phyloP scores from a whole-genome alignment of 1,284 basidiomycete genomes.

The Leccinum pallidistipes region DNA sequence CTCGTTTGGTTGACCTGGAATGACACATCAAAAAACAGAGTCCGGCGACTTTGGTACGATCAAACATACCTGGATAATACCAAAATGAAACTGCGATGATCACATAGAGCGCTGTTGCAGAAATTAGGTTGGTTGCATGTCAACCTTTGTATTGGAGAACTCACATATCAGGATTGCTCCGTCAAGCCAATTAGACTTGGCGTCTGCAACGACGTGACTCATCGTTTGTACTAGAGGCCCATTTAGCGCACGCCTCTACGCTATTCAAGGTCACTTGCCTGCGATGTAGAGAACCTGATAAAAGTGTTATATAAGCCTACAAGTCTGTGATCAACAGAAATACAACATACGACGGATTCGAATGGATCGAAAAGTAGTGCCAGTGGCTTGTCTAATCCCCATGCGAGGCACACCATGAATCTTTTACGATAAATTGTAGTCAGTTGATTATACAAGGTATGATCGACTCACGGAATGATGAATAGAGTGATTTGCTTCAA shows the following conservation, averaged over 20 bases:
- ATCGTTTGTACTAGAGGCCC: slow-evolving; percentile 62
- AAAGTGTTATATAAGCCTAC: slow-evolving; percentile 23
- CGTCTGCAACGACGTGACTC: slow-evolving; percentile 80
- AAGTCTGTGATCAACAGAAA: neutral
- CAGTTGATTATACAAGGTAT: neutral
- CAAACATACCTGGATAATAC: slow-evolving; percentile 40
- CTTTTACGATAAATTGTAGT: slow-evolving; percentile 30
- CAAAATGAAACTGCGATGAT: slow-evolving; percentile 43
- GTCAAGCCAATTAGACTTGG: slow-evolving; percentile 83
- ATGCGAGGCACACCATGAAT: slow-evolving; percentile 65
- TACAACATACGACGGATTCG: slow-evolving; percentile 61
- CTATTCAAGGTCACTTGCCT: slow-evolving; percentile 19
- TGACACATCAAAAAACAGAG: slow-evolving; percentile 4
- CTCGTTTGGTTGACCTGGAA: slow-evolving; percentile 28
- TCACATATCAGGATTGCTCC: slow-evolving; percentile 72
- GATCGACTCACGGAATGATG: slow-evolving; percentile 34
- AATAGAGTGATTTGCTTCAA: slow-evolving; percentile 83
- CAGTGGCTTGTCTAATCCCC: slow-evolving; percentile 70
- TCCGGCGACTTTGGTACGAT: neutral
- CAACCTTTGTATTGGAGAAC: slow-evolving; percentile 15
- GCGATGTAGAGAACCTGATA: slow-evolving; percentile 40
- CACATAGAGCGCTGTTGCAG: slow-evolving; percentile 35
- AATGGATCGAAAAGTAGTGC: slow-evolving; percentile 80
- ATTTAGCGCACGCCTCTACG: slow-evolving; percentile 8
- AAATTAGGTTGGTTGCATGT: slow-evolving; percentile 1